Evolutionary conservation across 108 stramenopile genomes (phyloP).

Genomic region (Skeletonema grethae): DNA sequence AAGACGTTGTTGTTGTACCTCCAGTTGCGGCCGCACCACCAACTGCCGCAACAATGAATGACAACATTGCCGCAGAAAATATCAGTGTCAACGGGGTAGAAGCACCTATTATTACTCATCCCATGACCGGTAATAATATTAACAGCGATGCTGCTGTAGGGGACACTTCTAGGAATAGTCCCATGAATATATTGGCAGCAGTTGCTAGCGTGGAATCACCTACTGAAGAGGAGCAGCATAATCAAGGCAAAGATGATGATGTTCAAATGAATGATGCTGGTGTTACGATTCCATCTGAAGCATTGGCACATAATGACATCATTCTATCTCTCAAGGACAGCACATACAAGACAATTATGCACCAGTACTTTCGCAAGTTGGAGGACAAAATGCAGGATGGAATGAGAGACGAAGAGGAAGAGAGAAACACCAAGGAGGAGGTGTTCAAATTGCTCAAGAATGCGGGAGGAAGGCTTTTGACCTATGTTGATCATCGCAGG

Average conservation of each 20-base stretch:
- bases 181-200: slow-evolving; percentile 6
- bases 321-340: slow-evolving; percentile 3
- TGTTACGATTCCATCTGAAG: neutral
- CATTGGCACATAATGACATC: slow-evolving; percentile 1
- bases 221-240: neutral
- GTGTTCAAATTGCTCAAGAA: neutral
- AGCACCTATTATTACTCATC: neutral
- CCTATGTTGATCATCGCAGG: neutral
- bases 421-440: neutral
- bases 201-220: slow-evolving; percentile 6
- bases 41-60: neutral
- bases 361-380: slow-evolving; percentile 2
- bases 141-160: neutral
- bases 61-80: neutral
- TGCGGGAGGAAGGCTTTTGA: slow-evolving; percentile 1
- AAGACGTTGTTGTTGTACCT: neutral
- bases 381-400: neutral
- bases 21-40: neutral
- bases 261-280: neutral
- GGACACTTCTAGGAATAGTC: neutral
- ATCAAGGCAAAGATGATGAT: neutral
- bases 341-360: slow-evolving; percentile 6
- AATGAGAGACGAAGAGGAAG: neutral
- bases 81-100: neutral
- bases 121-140: neutral